Evolutionary conservation across 257 asterid species (phyloP).

Genomic region (Penstemon barbatus): DNA sequence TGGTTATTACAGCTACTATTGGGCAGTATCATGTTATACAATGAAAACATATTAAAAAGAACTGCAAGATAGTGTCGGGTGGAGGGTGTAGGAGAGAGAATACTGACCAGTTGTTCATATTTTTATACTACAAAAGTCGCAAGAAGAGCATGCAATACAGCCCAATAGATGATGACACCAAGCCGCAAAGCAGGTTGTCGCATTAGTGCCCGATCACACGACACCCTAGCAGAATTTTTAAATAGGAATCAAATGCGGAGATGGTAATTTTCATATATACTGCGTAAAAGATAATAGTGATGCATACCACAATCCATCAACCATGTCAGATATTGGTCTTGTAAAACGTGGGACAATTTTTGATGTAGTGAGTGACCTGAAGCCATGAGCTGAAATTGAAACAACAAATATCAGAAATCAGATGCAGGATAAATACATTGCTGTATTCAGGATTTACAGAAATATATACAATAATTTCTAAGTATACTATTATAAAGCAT

Average conservation of each 20-base stretch:
- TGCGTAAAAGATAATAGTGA: neutral
- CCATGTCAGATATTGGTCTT: conserved; percentile 79
- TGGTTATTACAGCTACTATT: too few relatives aligned
- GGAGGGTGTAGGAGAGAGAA: conserved; percentile 20
- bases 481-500: conserved; percentile 15
- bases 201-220: conserved; percentile 96
- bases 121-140: conserved; percentile 74
- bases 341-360: conserved; percentile 87
- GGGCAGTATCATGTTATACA: neutral
- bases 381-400: conserved; percentile 85
- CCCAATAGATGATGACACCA: conserved; percentile 88
- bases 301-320: conserved; percentile 89
- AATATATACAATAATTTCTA: neutral
- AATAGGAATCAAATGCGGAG: conserved; percentile 21
- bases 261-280: conserved; percentile 5
- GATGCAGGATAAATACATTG: conserved; percentile 18
- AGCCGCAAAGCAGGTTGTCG: conserved; percentile 94
- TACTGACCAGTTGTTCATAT: conserved; percentile 43
- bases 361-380: conserved; percentile 94
- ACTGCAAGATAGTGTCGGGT: neutral
- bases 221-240: conserved; percentile 64
- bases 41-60: neutral
- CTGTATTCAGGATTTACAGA: conserved; percentile 22
- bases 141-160: conserved; percentile 75
- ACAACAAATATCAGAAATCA: conserved; percentile 17